A percentile compares a stretch with the other conserved stretches of the same genome.
Evolutionary conservation across 768 basidiomycete species (phyloP).

Genomic region (Tulasnella sp.): DNA sequence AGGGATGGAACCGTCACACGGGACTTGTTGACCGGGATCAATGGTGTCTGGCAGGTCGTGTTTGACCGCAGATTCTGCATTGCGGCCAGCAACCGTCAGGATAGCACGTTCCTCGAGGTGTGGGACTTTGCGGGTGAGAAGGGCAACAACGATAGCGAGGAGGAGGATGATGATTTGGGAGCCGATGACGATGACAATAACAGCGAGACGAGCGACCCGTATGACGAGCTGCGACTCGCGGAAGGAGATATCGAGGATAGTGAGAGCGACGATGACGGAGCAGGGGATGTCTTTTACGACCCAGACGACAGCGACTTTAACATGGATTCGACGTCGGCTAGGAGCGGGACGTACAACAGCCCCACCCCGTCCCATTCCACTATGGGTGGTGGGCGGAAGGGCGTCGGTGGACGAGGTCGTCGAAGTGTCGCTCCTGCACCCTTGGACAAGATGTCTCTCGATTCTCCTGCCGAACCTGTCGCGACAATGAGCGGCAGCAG

Average conservation of each 20-base stretch:
- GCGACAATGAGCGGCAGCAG: background rate
- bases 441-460: background rate
- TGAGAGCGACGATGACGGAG: constrained; percentile 49
- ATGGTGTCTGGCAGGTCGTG: constrained; percentile 95
- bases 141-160: constrained; percentile 37
- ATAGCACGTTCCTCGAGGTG: constrained; percentile 73
- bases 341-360: background rate
- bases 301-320: constrained; percentile 12
- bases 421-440: background rate
- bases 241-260: constrained; percentile 54
- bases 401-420: background rate
- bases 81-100: constrained; percentile 78
- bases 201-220: constrained; percentile 19
- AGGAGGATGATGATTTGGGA: constrained; percentile 32
- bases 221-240: constrained; percentile 14
- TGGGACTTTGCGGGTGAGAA: constrained; percentile 77
- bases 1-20: constrained; percentile 76
- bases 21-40: constrained; percentile 84
- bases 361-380: constrained; percentile 10
- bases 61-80: constrained; percentile 93
- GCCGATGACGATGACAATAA: constrained; percentile 16
- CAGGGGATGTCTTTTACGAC: constrained; percentile 26
- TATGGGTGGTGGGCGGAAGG: background rate
- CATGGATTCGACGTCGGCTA: constrained; percentile 11
- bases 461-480: background rate